These are phyloP conservation scores for Pistacia integerrima DNA, from an alignment of 345 rosid species.

Conservation along the genomic window DNA sequence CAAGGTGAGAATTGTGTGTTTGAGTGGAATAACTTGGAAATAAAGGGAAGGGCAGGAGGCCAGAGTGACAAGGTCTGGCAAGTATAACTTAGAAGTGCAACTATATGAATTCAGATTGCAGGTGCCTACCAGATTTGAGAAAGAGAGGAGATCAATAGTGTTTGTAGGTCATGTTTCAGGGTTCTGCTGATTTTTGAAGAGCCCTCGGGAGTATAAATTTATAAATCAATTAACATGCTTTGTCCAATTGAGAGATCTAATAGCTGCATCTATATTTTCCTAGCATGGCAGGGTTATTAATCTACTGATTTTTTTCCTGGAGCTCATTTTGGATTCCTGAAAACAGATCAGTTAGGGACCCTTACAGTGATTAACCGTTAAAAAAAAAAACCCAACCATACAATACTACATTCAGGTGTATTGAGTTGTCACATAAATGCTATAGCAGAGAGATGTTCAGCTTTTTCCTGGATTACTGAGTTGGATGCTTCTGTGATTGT, in stretches of 20 bases:
- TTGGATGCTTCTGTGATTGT: background rate
- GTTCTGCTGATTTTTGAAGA: background rate
- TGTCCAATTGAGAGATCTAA: background rate
- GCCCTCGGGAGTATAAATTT: background rate
- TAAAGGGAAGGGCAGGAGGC: background rate
- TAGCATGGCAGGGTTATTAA: too few species aligned
- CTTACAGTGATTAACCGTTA: background rate
- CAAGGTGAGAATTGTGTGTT: background rate
- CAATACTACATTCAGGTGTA: background rate
- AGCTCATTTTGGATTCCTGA: background rate
- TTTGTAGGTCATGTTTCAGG: background rate
- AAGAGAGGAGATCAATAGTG: background rate
- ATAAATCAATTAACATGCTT: background rate
- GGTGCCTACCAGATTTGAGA: constrained; percentile 3
- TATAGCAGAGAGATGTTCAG: background rate
- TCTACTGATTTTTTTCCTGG: background rate
- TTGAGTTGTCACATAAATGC: background rate
- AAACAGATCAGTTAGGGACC: background rate
- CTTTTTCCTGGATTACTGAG: background rate
- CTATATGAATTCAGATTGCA: background rate
- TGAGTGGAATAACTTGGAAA: background rate
- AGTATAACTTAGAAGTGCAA: background rate
- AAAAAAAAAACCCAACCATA: background rate
- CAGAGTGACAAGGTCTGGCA: constrained; percentile 4
- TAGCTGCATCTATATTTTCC: background rate